Percentiles rank a stretch among this genome's conserved stretches.
Evolutionary conservation across 2,329 filamentous ascomycete genomes (phyloP).

Genomic region (Tolypocladium ophioglossoides): DNA sequence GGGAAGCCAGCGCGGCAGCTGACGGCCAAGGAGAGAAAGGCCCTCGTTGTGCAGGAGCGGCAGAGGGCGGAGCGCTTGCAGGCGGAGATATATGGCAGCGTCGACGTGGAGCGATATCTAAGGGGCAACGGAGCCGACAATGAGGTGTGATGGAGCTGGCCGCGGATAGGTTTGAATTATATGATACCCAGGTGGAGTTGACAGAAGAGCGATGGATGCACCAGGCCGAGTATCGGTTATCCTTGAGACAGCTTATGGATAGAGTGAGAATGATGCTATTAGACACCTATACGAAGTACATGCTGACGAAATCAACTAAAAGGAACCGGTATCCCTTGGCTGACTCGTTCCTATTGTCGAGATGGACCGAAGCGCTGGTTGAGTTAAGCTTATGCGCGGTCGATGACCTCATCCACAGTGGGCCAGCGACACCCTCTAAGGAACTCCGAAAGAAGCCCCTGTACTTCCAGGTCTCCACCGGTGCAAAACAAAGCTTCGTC

Average conservation of each 20-base stretch:
- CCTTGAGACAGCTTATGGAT: neutral
- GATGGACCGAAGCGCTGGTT: neutral
- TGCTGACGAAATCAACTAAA: no score
- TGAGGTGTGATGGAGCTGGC: neutral
- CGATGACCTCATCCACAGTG: neutral
- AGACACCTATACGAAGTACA: neutral
- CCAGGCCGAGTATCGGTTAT: neutral
- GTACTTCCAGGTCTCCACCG: neutral
- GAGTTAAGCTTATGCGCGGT: neutral
- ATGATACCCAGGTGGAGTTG: neutral
- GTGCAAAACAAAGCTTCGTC: neutral
- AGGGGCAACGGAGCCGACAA: conserved; percentile 23
- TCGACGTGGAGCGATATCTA: conserved; percentile 69
- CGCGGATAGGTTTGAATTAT: neutral
- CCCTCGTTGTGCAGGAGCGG: conserved; percentile 35
- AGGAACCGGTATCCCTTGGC: neutral
- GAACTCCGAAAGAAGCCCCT: neutral
- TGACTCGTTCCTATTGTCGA: neutral
- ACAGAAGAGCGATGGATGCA: neutral
- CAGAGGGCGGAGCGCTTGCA: conserved; percentile 53
- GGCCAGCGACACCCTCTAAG: no score
- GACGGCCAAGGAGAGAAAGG: conserved; percentile 42
- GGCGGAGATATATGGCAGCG: conserved; percentile 61
- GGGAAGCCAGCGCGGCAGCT: conserved; percentile 47
- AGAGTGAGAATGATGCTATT: no score